Evolutionary conservation across 805 yeast genomes (phyloP).

Genomic region (Candida multigemmis): DNA sequence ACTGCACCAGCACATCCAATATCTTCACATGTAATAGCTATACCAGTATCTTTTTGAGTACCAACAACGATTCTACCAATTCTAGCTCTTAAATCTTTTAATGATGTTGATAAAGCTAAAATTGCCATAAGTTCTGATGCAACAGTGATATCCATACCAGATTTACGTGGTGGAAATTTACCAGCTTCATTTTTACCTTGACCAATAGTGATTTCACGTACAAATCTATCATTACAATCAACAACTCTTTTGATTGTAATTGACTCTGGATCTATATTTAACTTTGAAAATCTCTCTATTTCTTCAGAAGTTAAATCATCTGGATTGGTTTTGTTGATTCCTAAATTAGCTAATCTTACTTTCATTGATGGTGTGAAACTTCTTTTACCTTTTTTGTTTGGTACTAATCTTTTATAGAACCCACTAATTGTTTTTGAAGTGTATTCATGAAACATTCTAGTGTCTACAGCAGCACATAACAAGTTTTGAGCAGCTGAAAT

Average conservation of each 20-base stretch:
- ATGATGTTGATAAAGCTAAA: conserved; percentile 61
- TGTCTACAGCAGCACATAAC: conserved; percentile 79
- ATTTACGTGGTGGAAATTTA: conserved; percentile 57
- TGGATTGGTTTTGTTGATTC: conserved; percentile 63
- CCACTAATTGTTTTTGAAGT: conserved; percentile 64
- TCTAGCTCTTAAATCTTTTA: conserved; percentile 65
- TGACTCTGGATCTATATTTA: conserved; percentile 70
- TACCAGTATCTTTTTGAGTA: conserved; percentile 49
- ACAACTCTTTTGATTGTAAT: conserved; percentile 81
- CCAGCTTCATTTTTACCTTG: conserved; percentile 65
- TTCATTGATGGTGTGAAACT: conserved; percentile 61
- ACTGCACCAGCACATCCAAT: conserved; percentile 83
- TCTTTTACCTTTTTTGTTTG: conserved; percentile 63
- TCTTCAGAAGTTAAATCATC: conserved; percentile 67
- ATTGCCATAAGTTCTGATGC: conserved; percentile 87
- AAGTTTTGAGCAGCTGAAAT: conserved; percentile 75
- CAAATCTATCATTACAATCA: conserved; percentile 74
- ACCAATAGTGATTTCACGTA: conserved; percentile 72
- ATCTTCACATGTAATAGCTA: conserved; percentile 75
- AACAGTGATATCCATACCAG: conserved; percentile 80
- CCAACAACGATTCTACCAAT: conserved; percentile 73
- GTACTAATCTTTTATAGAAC: conserved; percentile 66
- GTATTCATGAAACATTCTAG: conserved; percentile 76
- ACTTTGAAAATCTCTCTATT: conserved; percentile 51
- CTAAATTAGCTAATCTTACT: conserved; percentile 57